Conservation (phyloP, 345 rosid species). For the Populus nigra region DNA sequence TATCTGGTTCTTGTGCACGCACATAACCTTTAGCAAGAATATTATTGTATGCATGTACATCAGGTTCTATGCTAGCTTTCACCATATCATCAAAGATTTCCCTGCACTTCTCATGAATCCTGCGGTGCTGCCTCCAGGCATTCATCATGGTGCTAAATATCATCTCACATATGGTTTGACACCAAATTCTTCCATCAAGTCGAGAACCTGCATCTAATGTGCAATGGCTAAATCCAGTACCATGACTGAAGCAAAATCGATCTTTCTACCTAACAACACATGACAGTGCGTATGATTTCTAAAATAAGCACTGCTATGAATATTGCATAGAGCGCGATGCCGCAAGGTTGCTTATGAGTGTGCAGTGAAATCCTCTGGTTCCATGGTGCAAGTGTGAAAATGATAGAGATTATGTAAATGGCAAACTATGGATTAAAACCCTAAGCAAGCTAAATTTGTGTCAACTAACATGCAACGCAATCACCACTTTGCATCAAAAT, state of each 20-base stretch:
- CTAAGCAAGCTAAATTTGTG: too few relatives aligned
- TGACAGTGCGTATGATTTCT: not conserved
- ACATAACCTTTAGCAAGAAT: conserved; percentile 66
- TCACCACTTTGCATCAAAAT: too few relatives aligned
- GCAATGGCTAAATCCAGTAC: not conserved
- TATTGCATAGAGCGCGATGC: not conserved
- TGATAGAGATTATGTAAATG: too few relatives aligned
- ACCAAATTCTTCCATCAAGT: conserved; percentile 49
- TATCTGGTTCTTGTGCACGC: conserved; percentile 50
- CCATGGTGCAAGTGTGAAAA: too few relatives aligned
- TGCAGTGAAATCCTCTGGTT: too few relatives aligned
- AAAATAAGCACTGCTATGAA: not conserved
- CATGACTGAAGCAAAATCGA: not conserved
- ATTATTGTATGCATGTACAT: conserved; percentile 55
- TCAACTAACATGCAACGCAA: too few relatives aligned
- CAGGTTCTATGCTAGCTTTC: conserved; percentile 55
- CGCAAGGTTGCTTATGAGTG: too few relatives aligned
- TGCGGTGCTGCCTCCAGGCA: conserved; percentile 59
- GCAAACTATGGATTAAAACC: too few relatives aligned
- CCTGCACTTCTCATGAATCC: conserved; percentile 61
- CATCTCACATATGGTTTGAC: conserved; percentile 61
- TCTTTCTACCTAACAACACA: not conserved
- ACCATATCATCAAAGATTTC: conserved; percentile 60
- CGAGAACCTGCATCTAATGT: conserved; percentile 46
- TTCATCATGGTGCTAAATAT: conserved; percentile 68